Base-by-base conservation (phyloP, 2,329 filamentous ascomycete genomes). In the Fusarium anguioides region DNA sequence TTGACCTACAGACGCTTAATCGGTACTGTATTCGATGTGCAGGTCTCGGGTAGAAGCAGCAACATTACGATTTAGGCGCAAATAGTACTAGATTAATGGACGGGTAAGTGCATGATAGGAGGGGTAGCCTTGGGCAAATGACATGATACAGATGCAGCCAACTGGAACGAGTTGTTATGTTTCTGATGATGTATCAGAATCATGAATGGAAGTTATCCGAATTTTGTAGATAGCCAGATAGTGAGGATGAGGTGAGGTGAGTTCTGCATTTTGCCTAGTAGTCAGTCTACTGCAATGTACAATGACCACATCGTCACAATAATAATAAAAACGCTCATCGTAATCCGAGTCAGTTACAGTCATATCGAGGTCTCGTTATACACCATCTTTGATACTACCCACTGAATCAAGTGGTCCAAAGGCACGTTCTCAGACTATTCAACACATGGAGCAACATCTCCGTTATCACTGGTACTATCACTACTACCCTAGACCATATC, bases 11-110 rank as follows among this genome's bases (percentile, higher is more conserved):
- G 39, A 54, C 44, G 44, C 56, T 52, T 50, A 20, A 66, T 68
- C 55, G 65, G 55, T 66, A 50, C n/a, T n/a, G n/a, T n/a, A n/a
- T n/a, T 51, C 55, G 39, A 50, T 18, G 37, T 66, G 60, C 50
- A 59, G 47, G 60, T 66, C 40, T 68, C 65, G 60, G 65, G 46
- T 65, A 46, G 48, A 39, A 44, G 37, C 60, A 59, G 36, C 31
- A 45, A 39, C 27, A 33, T 37, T 31, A 58, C 36, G 26, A 48
- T 64, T 46, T 46, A 51, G 46, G 52, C 31, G 41, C 41, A 47
- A 24, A 44, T 26, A 36, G 23, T 36, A 37, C 33, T 31, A 17
- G 47, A 9, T 26, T 52, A 35, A 18, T 44, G n/a, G 36, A 49
- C 45, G 48, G 61, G 39, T 65, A 55, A 47, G 61, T 61, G 48